phyloP scores from a whole-genome alignment of 352 stramenopile species.

The Phytophthora fragariae region DNA sequence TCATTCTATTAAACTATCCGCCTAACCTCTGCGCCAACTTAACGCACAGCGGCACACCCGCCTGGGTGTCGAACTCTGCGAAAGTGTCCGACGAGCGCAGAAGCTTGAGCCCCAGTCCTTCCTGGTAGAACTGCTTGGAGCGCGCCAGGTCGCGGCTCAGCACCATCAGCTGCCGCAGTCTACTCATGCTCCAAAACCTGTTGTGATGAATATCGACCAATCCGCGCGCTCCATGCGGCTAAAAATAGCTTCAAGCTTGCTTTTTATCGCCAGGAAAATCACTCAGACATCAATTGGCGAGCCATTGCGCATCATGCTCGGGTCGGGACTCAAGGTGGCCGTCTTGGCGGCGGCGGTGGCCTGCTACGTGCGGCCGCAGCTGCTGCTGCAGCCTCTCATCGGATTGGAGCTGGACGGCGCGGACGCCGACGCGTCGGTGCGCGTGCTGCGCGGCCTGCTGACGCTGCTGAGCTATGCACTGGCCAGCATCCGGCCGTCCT shows the following conservation, averaged over 20 bases:
- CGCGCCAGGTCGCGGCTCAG: slow-evolving; percentile 83
- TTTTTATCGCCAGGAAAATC: slow-evolving; percentile 16
- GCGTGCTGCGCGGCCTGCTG: slow-evolving; percentile 65
- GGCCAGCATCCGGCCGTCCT: slow-evolving; percentile 47
- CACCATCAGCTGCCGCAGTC: slow-evolving; percentile 85
- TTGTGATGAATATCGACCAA: slow-evolving; percentile 22
- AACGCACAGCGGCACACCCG: slow-evolving; percentile 75
- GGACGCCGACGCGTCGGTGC: slow-evolving; percentile 53
- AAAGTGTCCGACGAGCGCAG: slow-evolving; percentile 84
- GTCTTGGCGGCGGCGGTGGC: slow-evolving; percentile 50
- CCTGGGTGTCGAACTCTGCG: slow-evolving; percentile 78
- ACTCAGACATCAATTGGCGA: slow-evolving; percentile 8
- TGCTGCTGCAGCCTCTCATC: slow-evolving; percentile 47
- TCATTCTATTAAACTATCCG: too few relatives aligned
- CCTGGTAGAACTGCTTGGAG: slow-evolving; percentile 86
- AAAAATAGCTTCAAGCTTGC: slow-evolving; percentile 39
- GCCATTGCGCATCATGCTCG: slow-evolving; percentile 25
- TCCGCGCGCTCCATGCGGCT: slow-evolving; percentile 13
- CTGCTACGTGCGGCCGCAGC: slow-evolving; percentile 60
- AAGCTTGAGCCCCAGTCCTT: slow-evolving; percentile 80
- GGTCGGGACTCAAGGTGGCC: slow-evolving; percentile 48
- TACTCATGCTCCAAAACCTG: slow-evolving; percentile 41
- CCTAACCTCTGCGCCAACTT: slow-evolving; percentile 82
- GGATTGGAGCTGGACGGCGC: slow-evolving; percentile 32
- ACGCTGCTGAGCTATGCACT: slow-evolving; percentile 64